Conservation (phyloP, 352 stramenopile genomes). For the Phytophthora ramorum region DNA sequence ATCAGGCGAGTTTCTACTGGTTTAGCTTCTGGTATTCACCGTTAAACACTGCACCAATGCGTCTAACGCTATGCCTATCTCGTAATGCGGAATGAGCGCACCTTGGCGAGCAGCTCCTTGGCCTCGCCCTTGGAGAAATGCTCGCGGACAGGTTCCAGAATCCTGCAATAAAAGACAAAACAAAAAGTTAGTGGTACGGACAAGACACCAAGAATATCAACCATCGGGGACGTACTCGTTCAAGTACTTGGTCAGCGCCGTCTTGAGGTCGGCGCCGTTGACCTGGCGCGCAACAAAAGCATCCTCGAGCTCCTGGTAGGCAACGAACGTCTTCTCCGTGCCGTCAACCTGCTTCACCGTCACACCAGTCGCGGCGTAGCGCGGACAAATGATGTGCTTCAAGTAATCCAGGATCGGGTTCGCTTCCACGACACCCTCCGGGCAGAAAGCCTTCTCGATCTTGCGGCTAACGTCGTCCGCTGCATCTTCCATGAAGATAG, state of each 20-base stretch:
- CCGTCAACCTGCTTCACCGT: slow-evolving; percentile 56
- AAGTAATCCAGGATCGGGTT: slow-evolving; percentile 99
- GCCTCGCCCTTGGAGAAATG: slow-evolving; percentile 97
- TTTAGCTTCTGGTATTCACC: background rate
- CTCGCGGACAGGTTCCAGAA: slow-evolving; percentile 96
- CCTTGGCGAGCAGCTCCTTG: slow-evolving; percentile 95
- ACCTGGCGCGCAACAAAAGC: slow-evolving; percentile 93
- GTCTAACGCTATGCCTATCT: slow-evolving; percentile 59
- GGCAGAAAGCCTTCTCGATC: slow-evolving; percentile 99
- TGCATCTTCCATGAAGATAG: slow-evolving; percentile 99
- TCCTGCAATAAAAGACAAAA: slow-evolving; percentile 46
- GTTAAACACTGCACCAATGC: background rate
- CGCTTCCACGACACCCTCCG: slow-evolving; percentile 82
- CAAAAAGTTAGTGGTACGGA: slow-evolving; percentile 16
- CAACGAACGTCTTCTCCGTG: slow-evolving; percentile 84
- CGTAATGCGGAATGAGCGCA: slow-evolving; percentile 97
- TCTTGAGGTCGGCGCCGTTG: slow-evolving; percentile 95
- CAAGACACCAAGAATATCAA: background rate
- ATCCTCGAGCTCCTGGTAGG: slow-evolving; percentile 90
- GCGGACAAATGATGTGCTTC: slow-evolving; percentile 96
- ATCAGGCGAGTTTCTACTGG: background rate
- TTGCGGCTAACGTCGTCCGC: slow-evolving; percentile 96
- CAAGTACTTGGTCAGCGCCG: slow-evolving; percentile 89
- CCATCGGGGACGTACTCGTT: slow-evolving; percentile 80
- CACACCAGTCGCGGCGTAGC: slow-evolving; percentile 61